phyloP scores from a whole-genome alignment of 192 early-diverging fungal genomes.

The Umbelopsis sp. region DNA sequence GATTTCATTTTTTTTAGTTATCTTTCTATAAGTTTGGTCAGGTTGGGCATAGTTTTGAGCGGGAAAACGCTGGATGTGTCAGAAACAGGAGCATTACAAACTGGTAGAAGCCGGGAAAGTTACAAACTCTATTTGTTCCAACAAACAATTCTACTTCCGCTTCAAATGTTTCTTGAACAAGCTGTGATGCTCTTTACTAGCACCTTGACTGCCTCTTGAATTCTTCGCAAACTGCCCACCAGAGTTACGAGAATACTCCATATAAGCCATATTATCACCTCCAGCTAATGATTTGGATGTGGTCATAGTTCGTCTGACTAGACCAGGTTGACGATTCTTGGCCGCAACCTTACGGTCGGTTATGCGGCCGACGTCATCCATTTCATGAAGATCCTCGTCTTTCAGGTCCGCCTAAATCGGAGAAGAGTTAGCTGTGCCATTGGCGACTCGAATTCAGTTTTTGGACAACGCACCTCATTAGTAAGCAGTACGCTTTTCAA shows the following conservation, averaged over 20 bases:
- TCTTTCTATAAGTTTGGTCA: not conserved
- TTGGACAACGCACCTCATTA: slow-evolving; percentile 56
- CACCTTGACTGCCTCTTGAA: slow-evolving; percentile 31
- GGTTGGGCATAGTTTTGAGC: not conserved
- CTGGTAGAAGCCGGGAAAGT: not conserved
- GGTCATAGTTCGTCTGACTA: slow-evolving; percentile 55
- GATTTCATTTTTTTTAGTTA: not conserved
- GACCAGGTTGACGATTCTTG: slow-evolving; percentile 31
- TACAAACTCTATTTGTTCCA: not conserved
- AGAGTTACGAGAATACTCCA: slow-evolving; percentile 58
- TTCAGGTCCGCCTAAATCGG: slow-evolving; percentile 54
- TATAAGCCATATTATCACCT: slow-evolving; percentile 92
- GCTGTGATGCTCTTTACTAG: slow-evolving; percentile 59
- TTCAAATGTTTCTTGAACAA: slow-evolving; percentile 70
- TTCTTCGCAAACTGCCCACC: slow-evolving; percentile 39
- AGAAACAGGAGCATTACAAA: not conserved
- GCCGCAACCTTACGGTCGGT: slow-evolving; percentile 39
- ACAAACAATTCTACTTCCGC: slow-evolving; percentile 35
- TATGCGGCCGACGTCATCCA: slow-evolving; percentile 48
- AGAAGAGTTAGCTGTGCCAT: not conserved
- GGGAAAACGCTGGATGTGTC: not conserved
- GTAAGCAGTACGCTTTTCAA: slow-evolving; percentile 82
- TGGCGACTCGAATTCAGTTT: too few species aligned
- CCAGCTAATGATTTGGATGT: slow-evolving; percentile 85
- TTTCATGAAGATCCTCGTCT: slow-evolving; percentile 56